Evolutionary conservation across 495 filamentous ascomycete species (phyloP).

Genomic region (Haplographium delicatum): DNA sequence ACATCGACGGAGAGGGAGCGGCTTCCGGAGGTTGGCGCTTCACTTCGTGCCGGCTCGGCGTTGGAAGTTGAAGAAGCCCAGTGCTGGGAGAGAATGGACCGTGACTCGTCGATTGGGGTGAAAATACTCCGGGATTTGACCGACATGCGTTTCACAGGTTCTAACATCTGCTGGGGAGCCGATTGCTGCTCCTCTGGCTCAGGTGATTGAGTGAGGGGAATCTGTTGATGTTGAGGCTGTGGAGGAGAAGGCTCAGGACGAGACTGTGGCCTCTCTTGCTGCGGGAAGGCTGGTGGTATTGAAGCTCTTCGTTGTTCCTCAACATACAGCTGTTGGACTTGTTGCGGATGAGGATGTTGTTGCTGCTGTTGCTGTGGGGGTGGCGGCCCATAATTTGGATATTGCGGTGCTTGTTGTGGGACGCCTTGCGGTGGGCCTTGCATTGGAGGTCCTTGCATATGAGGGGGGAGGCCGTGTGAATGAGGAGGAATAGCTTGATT

Average conservation of each 20-base stretch:
- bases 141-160: slow-evolving; percentile 67
- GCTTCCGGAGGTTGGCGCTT: slow-evolving; percentile 24
- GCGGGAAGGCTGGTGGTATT: slow-evolving; percentile 52
- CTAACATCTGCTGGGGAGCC: slow-evolving; percentile 42
- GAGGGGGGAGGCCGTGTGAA: slow-evolving; percentile 30
- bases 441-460: slow-evolving; percentile 40
- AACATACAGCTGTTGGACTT: slow-evolving; percentile 59
- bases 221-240: slow-evolving; percentile 32
- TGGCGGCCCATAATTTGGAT: slow-evolving; percentile 32
- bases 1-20: slow-evolving; percentile 63
- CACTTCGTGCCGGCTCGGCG: slow-evolving; percentile 37
- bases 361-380: slow-evolving; percentile 37
- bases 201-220: slow-evolving; percentile 26
- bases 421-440: slow-evolving; percentile 41
- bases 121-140: slow-evolving; percentile 90
- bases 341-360: slow-evolving; percentile 42
- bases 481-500: slow-evolving; percentile 39
- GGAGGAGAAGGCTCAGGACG: slow-evolving; percentile 30
- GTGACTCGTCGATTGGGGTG: slow-evolving; percentile 90
- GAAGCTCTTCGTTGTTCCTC: slow-evolving; percentile 63
- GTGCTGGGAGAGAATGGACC: slow-evolving; percentile 85
- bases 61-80: slow-evolving; percentile 52
- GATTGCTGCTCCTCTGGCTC: slow-evolving; percentile 36
- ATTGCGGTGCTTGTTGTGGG: slow-evolving; percentile 35
- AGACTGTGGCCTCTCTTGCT: slow-evolving; percentile 34